These are phyloP conservation scores for Teunomyces barrocoloradensis DNA, from an alignment of 805 yeast genomes.

Conservation along the genomic window DNA sequence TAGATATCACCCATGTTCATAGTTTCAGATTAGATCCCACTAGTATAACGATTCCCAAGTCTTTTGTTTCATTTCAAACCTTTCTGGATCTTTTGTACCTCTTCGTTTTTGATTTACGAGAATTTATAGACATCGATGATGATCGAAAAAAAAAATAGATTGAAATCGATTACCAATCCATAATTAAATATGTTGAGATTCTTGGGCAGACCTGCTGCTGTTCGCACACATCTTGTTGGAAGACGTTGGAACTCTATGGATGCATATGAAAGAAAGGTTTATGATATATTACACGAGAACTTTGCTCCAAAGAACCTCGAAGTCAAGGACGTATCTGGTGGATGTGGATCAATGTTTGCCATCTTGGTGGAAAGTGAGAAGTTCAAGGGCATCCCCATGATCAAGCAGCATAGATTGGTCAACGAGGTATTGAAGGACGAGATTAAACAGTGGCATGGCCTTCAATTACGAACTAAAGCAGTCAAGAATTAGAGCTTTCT, in stretches of 20 bases:
- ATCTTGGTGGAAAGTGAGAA: constrained; percentile 68
- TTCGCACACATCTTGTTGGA: background rate
- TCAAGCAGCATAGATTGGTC: constrained; percentile 90
- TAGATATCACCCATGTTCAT: no score
- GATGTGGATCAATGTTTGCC: constrained; percentile 98
- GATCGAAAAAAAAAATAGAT: background rate
- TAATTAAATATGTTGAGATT: background rate
- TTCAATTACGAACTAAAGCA: constrained; percentile 79
- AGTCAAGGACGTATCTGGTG: constrained; percentile 84
- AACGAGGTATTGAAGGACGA: constrained; percentile 80
- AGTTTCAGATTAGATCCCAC: no score
- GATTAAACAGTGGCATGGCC: constrained; percentile 90
- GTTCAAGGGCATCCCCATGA: constrained; percentile 78
- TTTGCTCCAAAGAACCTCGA: constrained; percentile 61
- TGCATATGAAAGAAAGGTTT: constrained; percentile 65
- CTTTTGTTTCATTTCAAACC: background rate
- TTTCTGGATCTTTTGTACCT: background rate
- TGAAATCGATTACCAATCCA: background rate
- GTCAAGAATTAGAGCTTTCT: background rate
- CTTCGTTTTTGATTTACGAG: no score
- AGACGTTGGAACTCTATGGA: constrained; percentile 32
- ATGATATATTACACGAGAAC: constrained; percentile 48
- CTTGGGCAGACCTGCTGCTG: background rate
- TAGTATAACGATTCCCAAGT: background rate
- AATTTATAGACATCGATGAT: background rate